These are phyloP conservation scores for Skeletonema menzelii DNA, from an alignment of 108 stramenopile species.

Conservation along the genomic window DNA sequence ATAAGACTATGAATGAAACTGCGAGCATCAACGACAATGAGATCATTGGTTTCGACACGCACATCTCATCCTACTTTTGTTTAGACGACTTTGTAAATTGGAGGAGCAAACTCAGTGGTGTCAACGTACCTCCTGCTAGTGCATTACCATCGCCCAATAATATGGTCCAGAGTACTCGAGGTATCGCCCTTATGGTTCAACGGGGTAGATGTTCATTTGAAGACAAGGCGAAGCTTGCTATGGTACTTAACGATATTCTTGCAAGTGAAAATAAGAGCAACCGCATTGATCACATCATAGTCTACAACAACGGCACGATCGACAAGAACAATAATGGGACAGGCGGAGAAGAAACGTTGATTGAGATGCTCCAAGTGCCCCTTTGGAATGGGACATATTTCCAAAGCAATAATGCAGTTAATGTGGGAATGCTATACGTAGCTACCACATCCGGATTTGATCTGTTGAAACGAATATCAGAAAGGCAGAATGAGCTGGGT, in stretches of 20 bases:
- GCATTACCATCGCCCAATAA: not conserved
- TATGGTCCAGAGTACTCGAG: slow-evolving; percentile 18
- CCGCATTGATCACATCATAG: slow-evolving; percentile 30
- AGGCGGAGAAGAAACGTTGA: slow-evolving; percentile 12
- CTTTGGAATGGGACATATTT: not conserved
- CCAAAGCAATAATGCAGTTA: not conserved
- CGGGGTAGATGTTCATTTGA: slow-evolving; percentile 63
- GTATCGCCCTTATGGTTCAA: slow-evolving; percentile 55
- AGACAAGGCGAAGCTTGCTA: slow-evolving; percentile 59
- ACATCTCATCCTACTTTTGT: slow-evolving; percentile 34
- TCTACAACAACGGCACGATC: slow-evolving; percentile 37
- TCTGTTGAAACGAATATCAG: slow-evolving; percentile 16
- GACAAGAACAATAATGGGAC: not conserved
- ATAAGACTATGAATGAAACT: not conserved
- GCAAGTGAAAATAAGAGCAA: slow-evolving; percentile 12
- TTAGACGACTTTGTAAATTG: slow-evolving; percentile 33
- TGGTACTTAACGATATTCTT: slow-evolving; percentile 35
- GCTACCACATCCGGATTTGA: slow-evolving; percentile 21
- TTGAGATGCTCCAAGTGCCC: slow-evolving; percentile 20
- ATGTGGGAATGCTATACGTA: slow-evolving; percentile 29
- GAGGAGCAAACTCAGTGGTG: slow-evolving; percentile 10
- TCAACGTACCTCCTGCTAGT: not conserved
- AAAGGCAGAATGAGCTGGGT: not conserved
- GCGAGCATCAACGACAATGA: not conserved
- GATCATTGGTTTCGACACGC: not conserved